These are phyloP conservation scores for Gonium pectorale DNA, from an alignment of 139 green algal genomes.

Conservation along the genomic window DNA sequence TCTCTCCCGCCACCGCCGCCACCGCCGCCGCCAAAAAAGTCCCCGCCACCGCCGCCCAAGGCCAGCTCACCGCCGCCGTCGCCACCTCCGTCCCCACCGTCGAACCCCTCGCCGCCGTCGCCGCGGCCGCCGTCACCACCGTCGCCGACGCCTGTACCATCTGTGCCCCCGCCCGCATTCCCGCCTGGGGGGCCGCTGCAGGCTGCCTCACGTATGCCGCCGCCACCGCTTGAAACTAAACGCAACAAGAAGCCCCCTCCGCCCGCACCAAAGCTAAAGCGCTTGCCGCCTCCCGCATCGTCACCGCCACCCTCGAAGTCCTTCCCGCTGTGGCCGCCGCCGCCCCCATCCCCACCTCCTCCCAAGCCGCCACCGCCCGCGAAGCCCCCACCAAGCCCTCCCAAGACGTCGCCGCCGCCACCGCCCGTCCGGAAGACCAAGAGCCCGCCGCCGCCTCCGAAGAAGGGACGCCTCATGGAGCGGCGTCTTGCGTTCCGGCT, in stretches of 20 bases:
- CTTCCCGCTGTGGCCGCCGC: too few species aligned
- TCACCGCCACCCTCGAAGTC: too few species aligned
- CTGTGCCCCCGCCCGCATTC: too few species aligned
- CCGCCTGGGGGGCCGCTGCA: too few species aligned
- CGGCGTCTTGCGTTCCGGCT: conserved; percentile 26
- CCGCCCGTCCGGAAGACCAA: not conserved
- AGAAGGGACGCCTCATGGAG: not conserved
- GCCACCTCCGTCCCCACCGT: not conserved
- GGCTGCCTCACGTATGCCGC: too few species aligned
- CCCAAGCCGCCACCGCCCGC: too few species aligned
- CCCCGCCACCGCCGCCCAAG: not conserved
- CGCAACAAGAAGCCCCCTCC: too few species aligned
- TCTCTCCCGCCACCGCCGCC: not conserved
- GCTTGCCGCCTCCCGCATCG: too few species aligned
- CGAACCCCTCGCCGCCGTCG: not conserved
- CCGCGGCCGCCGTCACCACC: not conserved
- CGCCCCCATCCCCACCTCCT: too few species aligned
- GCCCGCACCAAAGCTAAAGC: too few species aligned
- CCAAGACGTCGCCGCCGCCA: not conserved
- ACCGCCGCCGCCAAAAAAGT: not conserved
- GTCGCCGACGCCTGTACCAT: not conserved
- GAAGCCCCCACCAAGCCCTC: too few species aligned
- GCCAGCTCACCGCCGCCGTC: not conserved
- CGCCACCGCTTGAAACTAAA: too few species aligned
- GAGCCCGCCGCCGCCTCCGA: not conserved